Conservation (phyloP, 331 rosid genomes). For the Phaseolus coccineus region DNA sequence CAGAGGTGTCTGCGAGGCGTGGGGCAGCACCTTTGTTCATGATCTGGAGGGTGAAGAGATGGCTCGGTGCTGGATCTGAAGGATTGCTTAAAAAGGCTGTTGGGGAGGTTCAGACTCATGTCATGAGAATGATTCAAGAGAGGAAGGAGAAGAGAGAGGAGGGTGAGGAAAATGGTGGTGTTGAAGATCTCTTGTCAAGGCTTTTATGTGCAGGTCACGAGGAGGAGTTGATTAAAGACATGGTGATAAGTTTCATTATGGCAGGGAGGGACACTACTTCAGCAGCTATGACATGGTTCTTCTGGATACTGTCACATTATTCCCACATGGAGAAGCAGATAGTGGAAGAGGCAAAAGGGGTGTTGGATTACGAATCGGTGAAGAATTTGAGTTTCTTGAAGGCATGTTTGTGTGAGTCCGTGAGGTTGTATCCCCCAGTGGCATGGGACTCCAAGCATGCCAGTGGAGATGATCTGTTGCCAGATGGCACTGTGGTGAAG, state of each 20-base stretch:
- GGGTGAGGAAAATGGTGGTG: not conserved
- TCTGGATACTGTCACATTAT: slow-evolving; percentile 75
- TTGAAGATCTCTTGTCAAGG: slow-evolving; percentile 72
- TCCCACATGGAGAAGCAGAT: slow-evolving; percentile 48
- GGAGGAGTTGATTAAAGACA: slow-evolving; percentile 73
- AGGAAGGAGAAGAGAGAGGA: slow-evolving; percentile 50
- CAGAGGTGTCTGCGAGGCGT: slow-evolving; percentile 72
- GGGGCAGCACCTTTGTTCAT: slow-evolving; percentile 72
- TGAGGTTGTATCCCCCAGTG: slow-evolving; percentile 91
- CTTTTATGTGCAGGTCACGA: slow-evolving; percentile 65
- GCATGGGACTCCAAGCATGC: slow-evolving; percentile 98
- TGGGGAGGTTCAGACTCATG: slow-evolving; percentile 58
- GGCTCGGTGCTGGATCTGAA: slow-evolving; percentile 84
- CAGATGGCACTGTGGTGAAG: slow-evolving; percentile 67
- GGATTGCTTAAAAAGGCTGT: slow-evolving; percentile 61
- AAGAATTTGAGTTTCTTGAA: slow-evolving; percentile 63
- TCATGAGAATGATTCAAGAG: slow-evolving; percentile 58
- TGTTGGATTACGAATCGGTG: slow-evolving; percentile 52
- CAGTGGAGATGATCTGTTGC: slow-evolving; percentile 59
- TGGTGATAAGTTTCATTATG: slow-evolving; percentile 83
- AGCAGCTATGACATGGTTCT: slow-evolving; percentile 92
- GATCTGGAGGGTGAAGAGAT: slow-evolving; percentile 80
- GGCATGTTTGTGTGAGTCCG: slow-evolving; percentile 82
- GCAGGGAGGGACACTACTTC: slow-evolving; percentile 96
- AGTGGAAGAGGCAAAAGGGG: slow-evolving; percentile 52